Percentiles rank a stretch among this genome's conserved stretches.
phyloP scores from a whole-genome alignment of 2,329 filamentous ascomycete species.

The Aspergillus nomiae region DNA sequence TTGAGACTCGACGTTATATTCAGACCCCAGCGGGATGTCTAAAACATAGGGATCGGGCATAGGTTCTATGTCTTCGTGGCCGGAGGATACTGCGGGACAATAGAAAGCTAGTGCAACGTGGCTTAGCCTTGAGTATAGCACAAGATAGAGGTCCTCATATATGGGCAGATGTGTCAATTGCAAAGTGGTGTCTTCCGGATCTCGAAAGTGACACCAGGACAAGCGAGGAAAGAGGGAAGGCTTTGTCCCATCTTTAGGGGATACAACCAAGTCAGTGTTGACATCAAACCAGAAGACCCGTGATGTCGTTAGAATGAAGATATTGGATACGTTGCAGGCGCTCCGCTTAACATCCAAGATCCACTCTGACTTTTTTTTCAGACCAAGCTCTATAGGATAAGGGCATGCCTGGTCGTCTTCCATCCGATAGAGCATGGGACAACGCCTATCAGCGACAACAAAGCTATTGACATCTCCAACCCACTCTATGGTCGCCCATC shows the following conservation, averaged over 20 bases:
- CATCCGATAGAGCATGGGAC: constrained; percentile 40
- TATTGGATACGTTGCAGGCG: constrained; percentile 40
- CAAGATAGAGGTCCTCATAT: constrained; percentile 36
- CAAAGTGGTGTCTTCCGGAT: constrained; percentile 55
- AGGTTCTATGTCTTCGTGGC: constrained; percentile 22
- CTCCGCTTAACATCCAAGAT: constrained; percentile 56
- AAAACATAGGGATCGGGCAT: constrained; percentile 39
- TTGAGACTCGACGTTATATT: constrained; percentile 12
- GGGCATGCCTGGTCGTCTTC: constrained; percentile 26
- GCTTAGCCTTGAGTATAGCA: constrained; percentile 45
- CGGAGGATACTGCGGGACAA: constrained; percentile 28
- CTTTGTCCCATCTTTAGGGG: constrained; percentile 19
- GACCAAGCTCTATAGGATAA: constrained; percentile 38
- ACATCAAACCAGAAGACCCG: constrained; percentile 51
- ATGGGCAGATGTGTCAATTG: constrained; percentile 38
- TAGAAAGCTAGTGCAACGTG: constrained; percentile 35
- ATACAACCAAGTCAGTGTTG: constrained; percentile 27
- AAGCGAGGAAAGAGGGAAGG: constrained; percentile 43
- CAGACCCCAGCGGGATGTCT: constrained; percentile 25
- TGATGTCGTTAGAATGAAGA: constrained; percentile 58
- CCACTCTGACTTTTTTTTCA: constrained; percentile 49
- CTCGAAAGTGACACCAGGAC: constrained; percentile 58
- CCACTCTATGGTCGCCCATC: constrained; percentile 49
- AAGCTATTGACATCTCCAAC: constrained; percentile 42
- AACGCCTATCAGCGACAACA: constrained; percentile 55